These are phyloP conservation scores for Talaromyces trachyspermus DNA, from an alignment of 495 filamentous ascomycete genomes.

Conservation along the genomic window DNA sequence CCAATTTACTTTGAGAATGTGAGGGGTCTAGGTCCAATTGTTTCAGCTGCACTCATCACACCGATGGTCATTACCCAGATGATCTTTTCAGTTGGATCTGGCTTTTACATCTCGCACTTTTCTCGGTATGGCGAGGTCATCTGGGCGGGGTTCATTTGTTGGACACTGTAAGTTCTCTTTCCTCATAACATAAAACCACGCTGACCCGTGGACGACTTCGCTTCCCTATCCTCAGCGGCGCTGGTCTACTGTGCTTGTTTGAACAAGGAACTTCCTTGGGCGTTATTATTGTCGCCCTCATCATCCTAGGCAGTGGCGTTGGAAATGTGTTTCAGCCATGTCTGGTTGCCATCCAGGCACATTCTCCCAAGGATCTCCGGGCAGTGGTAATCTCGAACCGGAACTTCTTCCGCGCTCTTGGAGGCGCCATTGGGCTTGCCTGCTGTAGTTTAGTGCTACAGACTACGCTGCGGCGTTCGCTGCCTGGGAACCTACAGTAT, in stretches of 20 bases:
- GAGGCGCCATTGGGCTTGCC: slow-evolving; percentile 39
- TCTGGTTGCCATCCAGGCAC: slow-evolving; percentile 43
- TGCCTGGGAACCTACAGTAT: slow-evolving; percentile 12
- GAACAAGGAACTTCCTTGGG: background rate
- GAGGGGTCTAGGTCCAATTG: slow-evolving; percentile 21
- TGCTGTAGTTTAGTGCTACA: slow-evolving; percentile 34
- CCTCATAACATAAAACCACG: background rate
- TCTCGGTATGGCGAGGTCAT: slow-evolving; percentile 53
- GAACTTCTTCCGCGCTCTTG: slow-evolving; percentile 42
- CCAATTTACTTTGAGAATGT: slow-evolving; percentile 42
- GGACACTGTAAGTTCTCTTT: slow-evolving; percentile 37
- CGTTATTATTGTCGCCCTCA: background rate
- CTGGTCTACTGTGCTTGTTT: background rate
- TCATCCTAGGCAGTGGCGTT: background rate
- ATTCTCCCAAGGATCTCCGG: slow-evolving; percentile 33
- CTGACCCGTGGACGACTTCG: background rate
- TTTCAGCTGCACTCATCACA: slow-evolving; percentile 29
- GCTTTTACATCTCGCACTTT: slow-evolving; percentile 41
- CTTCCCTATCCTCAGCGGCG: background rate
- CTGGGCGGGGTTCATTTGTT: slow-evolving; percentile 47
- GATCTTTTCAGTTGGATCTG: background rate
- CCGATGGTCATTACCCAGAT: slow-evolving; percentile 30
- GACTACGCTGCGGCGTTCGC: slow-evolving; percentile 21
- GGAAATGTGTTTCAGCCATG: background rate
- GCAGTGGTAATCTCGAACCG: slow-evolving; percentile 42